Evolutionary conservation across 257 asterid species (phyloP).

Genomic region (Solanum raphanifolium): DNA sequence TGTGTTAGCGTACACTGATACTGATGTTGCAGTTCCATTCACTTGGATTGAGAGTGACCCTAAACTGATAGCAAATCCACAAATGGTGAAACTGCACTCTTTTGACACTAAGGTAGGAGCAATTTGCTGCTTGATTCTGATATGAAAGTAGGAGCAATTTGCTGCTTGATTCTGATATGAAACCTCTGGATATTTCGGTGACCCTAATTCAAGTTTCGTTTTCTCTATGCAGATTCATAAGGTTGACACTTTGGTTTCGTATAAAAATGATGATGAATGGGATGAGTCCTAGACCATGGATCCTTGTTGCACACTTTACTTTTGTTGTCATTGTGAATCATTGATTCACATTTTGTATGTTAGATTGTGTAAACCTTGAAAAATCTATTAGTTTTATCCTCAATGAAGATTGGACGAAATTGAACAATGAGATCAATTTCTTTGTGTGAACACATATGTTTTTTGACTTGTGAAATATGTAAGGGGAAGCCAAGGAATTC

Average conservation of each 20-base stretch:
- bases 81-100: conserved; percentile 88
- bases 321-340: conserved; percentile 7
- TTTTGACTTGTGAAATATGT: too few relatives aligned
- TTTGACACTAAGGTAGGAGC: conserved; percentile 83
- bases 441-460: neutral
- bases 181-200: neutral
- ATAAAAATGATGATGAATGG: conserved; percentile 87
- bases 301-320: neutral
- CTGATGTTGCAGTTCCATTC: conserved; percentile 68
- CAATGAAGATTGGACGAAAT: neutral
- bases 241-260: conserved; percentile 86
- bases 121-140: neutral
- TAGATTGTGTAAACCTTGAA: neutral
- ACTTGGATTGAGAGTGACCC: conserved; percentile 98
- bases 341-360: conserved; percentile 18
- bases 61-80: conserved; percentile 83
- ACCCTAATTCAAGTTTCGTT: neutral
- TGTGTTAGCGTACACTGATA: conserved; percentile 80
- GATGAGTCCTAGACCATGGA: conserved; percentile 34
- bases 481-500: too few relatives aligned
- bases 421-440: neutral
- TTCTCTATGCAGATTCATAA: conserved; percentile 71
- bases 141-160: conserved; percentile 12
- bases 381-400: neutral
- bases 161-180: neutral